Percentiles rank a stretch among this genome's conserved stretches.
These are phyloP conservation scores for Microthlaspi erraticum DNA, from an alignment of 345 rosid species.

Conservation along the genomic window DNA sequence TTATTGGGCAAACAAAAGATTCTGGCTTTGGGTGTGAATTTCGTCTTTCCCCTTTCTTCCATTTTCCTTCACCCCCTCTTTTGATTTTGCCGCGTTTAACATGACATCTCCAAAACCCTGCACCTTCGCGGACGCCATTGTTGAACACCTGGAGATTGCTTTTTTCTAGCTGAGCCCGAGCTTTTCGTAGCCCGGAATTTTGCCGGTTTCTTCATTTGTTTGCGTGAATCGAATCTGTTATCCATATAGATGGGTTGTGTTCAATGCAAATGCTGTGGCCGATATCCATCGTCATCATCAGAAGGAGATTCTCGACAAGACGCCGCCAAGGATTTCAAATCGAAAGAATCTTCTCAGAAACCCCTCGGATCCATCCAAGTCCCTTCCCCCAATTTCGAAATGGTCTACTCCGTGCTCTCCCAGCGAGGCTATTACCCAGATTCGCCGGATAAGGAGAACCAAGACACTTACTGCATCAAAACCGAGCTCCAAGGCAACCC, in stretches of 20 bases:
- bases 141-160: conserved; percentile 38
- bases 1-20: conserved; percentile 23
- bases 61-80: not conserved
- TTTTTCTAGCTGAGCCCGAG: not conserved
- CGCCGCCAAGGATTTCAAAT: conserved; percentile 37
- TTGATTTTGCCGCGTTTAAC: conserved; percentile 13
- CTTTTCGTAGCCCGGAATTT: conserved; percentile 6
- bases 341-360: no score
- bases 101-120: conserved; percentile 42
- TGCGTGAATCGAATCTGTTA: conserved; percentile 10
- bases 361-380: conserved; percentile 64
- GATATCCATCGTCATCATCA: conserved; percentile 66
- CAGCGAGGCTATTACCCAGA: conserved; percentile 90
- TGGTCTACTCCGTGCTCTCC: conserved; percentile 76
- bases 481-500: conserved; percentile 85
- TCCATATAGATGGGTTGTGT: conserved; percentile 77
- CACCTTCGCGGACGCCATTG: conserved; percentile 35
- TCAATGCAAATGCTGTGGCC: conserved; percentile 78
- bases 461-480: conserved; percentile 81
- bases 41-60: conserved; percentile 9
- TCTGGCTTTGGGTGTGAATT: conserved; percentile 40
- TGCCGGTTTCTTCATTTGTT: not conserved
- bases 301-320: conserved; percentile 53
- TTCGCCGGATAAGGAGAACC: conserved; percentile 80
- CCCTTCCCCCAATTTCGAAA: conserved; percentile 65